A percentile compares a stretch with the other conserved stretches of the same genome.
phyloP scores from a whole-genome alignment of 192 early-diverging fungal species.

The Neocallimastix lanati region DNA sequence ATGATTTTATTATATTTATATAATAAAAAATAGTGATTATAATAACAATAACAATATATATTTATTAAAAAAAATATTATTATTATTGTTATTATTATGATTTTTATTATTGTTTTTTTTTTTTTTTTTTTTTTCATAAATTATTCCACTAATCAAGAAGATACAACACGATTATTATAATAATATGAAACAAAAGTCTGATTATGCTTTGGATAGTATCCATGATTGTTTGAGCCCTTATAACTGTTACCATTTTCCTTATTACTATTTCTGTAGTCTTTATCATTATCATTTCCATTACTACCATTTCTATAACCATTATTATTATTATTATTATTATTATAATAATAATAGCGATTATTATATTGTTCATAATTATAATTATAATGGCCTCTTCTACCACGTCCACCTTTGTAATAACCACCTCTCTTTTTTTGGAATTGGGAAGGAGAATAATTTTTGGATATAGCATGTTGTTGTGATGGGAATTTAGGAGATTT shows the following conservation, averaged over 20 bases:
- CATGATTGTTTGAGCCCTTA: neutral
- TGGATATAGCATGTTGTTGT: neutral
- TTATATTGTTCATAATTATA: neutral
- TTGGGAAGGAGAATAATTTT: neutral
- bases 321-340: no score
- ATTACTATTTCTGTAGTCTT: no score
- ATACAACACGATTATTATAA: neutral
- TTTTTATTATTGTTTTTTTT: no score
- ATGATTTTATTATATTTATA: no score
- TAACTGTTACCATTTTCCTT: neutral
- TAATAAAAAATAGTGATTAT: no score
- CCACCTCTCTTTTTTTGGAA: neutral
- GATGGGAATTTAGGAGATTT: neutral
- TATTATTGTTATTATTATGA: no score
- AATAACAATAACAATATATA: no score
- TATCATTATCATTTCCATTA: no score
- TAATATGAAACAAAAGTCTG: neutral
- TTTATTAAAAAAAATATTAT: no score
- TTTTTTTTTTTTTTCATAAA: no score
- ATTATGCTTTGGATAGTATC: neutral
- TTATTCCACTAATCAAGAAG: no score
- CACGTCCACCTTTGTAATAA: neutral
- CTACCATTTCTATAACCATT: no score
- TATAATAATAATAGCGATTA: neutral
- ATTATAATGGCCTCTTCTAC: neutral